Base-by-base conservation (phyloP, 345 rosid genomes). In the Erysimum cheiranthoides region DNA sequence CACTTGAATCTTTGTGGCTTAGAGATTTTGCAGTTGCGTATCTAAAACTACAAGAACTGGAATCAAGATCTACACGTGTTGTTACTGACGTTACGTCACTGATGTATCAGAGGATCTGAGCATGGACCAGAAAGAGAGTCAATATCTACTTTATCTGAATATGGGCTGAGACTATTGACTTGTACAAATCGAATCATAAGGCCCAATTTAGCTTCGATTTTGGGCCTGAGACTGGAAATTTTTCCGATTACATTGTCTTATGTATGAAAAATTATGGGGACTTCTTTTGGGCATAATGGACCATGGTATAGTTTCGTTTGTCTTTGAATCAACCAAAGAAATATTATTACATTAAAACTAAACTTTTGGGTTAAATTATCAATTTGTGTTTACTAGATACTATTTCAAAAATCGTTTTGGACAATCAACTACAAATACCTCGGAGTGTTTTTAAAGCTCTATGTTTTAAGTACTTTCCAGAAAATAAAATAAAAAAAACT, bases 1-100 rank as follows among this genome's bases (percentile, higher is more conserved):
- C 83, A 84, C 61, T 28, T 74, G 87, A 82, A 85, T 86, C 87
- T 75, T 31, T 82, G 90, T 86, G 90, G 90, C 61, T 5, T 62
- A 39, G 75, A 79, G 74, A 36, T 68, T 36, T 50, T 81, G 65
- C 82, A 51, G 89, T 86, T 68, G 79, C 83, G 82, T 81, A 54
- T 70, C 51, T 18, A 3, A 3, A 35, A 46, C 16, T 8, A 13
- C 12, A 36, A 54, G 71, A 36, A 64, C 71, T 70, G 54, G 39
- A 63, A 56, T 45, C 35, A 36, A 57, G 11, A 70, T 64, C 28
- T 61, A 68, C 79, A 75, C 73, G 79, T 75, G 79, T 67, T 67
- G 16, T 32, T 17, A 65, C 54, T 67, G 27, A 50, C 66, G 36
- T 69, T 39, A 35, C 25, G 64, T 43, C 32, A 51, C 14, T 76